Base-by-base conservation (phyloP, 192 early-diverging fungal species). In the Funneliformis mosseae region DNA sequence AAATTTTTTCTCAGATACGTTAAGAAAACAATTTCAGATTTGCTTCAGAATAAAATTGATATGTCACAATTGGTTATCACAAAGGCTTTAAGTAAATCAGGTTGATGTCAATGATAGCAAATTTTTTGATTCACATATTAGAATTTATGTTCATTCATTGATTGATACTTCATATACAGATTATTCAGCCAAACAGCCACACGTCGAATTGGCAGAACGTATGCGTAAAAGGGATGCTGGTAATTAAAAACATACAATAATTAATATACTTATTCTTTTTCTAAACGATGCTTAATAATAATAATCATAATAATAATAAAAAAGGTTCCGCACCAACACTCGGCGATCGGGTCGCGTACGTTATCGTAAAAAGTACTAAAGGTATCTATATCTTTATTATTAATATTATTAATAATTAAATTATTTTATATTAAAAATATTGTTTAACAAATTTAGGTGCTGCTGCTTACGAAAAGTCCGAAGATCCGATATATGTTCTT, bases 401-500 rank as follows among this genome's bases (percentile, higher is more conserved):
- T 43, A 18, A 38, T 10, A 4, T 25, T 69, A 6, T 45, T 42
- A 21, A 6, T 21, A 69, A 23, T 33, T 55, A 33, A 25, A 84
- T 23, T 1, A 42, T 61, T 48, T 33, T 0, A 61, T 60, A 84
- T 18, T 8, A 8, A 14, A 23, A 14, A 14, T 62, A n/a, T 38
- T 77, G 16, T 38, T 55, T 50, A 33, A 61, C 10, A 27, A 28
- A 46, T 39, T 66, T 62, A 78, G 92, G 92, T 72, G 91, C 95
- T 11, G 93, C 95, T 46, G 95, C 97, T 9, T 98, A 98, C 80
- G 97, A 99, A 76, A 97, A 97, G 80, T 96, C 97, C 2, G 98
- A 99, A 83, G 98, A 99, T 82, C 98, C 98, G 27, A 93, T 99
- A 61, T 98, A 93, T 81, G 98, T 98, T n/a, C 90, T 99, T 55